phyloP scores from a whole-genome alignment of 2,329 filamentous ascomycete genomes.

The Penicillium sp. region DNA sequence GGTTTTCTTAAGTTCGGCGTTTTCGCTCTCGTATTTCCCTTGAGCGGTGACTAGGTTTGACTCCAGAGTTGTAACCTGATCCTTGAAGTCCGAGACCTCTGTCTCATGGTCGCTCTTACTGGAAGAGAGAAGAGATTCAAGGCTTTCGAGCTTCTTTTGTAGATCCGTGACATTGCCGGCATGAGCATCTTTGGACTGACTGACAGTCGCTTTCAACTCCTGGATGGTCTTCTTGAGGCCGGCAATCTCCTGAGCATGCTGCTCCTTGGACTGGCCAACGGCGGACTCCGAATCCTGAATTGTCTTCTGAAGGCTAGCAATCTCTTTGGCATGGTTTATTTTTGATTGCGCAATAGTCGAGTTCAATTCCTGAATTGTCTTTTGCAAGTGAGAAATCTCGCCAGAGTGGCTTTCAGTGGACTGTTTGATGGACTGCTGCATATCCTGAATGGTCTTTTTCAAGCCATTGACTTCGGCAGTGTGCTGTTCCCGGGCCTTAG shows the following conservation, averaged over 20 bases:
- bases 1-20: constrained; percentile 59
- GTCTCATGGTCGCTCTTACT: constrained; percentile 62
- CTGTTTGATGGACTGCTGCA: constrained; percentile 54
- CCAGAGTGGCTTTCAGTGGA: constrained; percentile 53
- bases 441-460: constrained; percentile 58
- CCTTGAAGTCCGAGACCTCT: constrained; percentile 60
- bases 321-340: constrained; percentile 61
- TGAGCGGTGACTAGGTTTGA: constrained; percentile 26
- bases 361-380: constrained; percentile 60
- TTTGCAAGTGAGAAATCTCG: constrained; percentile 59
- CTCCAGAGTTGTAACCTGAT: constrained; percentile 60
- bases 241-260: constrained; percentile 56
- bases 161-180: constrained; percentile 64
- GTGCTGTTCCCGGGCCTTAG: constrained; percentile 50
- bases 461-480: constrained; percentile 62
- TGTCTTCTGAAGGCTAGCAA: constrained; percentile 60
- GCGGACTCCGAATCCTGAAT: constrained; percentile 59
- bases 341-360: constrained; percentile 53
- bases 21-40: constrained; percentile 61
- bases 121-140: constrained; percentile 53
- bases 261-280: constrained; percentile 49
- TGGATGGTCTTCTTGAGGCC: constrained; percentile 60
- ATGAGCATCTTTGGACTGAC: constrained; percentile 59
- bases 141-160: constrained; percentile 57
- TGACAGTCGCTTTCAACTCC: constrained; percentile 52